Base-by-base conservation (phyloP, 768 basidiomycete species). In the Leccinum longicurvipes region DNA sequence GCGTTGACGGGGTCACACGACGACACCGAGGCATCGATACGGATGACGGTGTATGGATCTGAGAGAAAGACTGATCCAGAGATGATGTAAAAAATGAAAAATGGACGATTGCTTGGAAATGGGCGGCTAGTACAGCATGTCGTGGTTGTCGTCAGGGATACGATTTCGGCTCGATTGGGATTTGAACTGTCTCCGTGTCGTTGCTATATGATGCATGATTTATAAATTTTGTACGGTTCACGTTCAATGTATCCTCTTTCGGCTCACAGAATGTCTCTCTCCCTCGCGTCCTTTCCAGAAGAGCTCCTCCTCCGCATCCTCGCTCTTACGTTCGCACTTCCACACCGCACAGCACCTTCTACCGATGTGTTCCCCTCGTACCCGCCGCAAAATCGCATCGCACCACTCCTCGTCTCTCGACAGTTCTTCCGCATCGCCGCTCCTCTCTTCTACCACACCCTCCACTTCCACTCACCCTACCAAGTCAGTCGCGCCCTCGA, bases 371-470 rank as follows among this genome's bases (percentile, higher is more conserved):
- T 56, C 50, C 54, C 61, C 41, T 57, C 55, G 6, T 46, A 29
- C 46, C 52, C 51, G 10, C 49, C 56, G 51, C 53, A 58, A 45
- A 63, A 68, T 28, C 69, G 68, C 14, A 63, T 71, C 17, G 72
- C 80, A 5, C 74, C 78, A 0, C 76, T 87, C 15, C 77, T 81
- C 50, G 80, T 82, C 46, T 84, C 71, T 49, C 77, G 69, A 36
- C 63, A 71, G 23, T 82, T 85, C 71, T 67, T 76, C 44, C 77
- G 86, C 56, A 84, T 87, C 56, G 77, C 75, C 2, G 77, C 77
- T 0, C 84, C 85, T 2, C 73, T 85, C 12, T 76, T 83, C 58
- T 86, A 86, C 72, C 74, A 79, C 63, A 74, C 76, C 42, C 57
- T 87, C 42, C 72, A 74, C 60, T 63, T 87, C 45, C 70, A 65